Base-by-base conservation (phyloP, 1,284 basidiomycete species). In the Kalmanozyma brasiliensis region DNA sequence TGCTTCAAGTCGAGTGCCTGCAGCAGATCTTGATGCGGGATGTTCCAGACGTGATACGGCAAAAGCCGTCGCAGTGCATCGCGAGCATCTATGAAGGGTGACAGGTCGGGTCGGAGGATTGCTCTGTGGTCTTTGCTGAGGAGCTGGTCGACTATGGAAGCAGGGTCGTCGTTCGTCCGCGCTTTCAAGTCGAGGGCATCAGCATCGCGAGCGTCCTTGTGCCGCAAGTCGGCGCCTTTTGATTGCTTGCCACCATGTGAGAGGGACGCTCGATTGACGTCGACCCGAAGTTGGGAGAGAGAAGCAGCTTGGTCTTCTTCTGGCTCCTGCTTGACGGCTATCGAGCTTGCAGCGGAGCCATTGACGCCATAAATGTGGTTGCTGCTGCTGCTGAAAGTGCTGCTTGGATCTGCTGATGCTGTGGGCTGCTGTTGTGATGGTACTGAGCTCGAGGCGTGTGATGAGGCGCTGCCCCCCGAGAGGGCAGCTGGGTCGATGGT, bases 31-130 rank as follows among this genome's bases (percentile, higher is more conserved):
- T 65, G 58, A 32, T 78, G 73, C 4, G 76, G 71, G 2, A 78
- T 69, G 56, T 79, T 70, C 70, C 70, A 81, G 30, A 81, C 76
- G 33, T 81, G 79, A 42, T 76, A 81, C 2, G 79, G 79, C 24
- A 81, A 45, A 9, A 81, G 59, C 5, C 79, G 49, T 5, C 43
- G 58, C 20, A 80, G 65, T 2, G 76, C 74, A 38, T 81, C 79
- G 20, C 59, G 43, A 8, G 72, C 70, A 23, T 58, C 61, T 6
- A 42, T 23, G 47, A 81, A 81, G 4, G 77, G 52, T n/a, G 72
- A 74, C 17, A 73, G 48, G 37, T 75, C 74, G 3, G 79, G 77
- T 10, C 46, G 55, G 22, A 79, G 67, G 11, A 70, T 69, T 7
- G 67, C 55, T 13, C 40, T 52, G 35, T 81, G 78, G 43, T 80